phyloP scores from a whole-genome alignment of 371 early-diverging fungal genomes.

The Chytridiales sp. region DNA sequence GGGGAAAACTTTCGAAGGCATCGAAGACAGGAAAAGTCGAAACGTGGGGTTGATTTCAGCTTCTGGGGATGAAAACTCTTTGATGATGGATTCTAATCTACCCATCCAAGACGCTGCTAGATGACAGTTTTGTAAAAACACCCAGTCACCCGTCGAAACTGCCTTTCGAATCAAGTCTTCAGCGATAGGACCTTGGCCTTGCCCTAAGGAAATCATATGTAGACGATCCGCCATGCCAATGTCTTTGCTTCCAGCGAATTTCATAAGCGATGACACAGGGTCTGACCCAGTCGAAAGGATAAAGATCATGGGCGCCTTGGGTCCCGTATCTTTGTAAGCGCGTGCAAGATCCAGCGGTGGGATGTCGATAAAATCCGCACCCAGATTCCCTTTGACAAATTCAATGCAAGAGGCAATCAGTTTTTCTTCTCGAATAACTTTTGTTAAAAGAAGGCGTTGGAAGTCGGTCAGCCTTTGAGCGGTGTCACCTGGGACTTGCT shows the following conservation, averaged over 20 bases:
- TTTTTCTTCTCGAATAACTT: slow-evolving; percentile 57
- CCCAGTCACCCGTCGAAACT: slow-evolving; percentile 50
- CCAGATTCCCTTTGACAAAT: slow-evolving; percentile 51
- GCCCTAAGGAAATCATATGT: slow-evolving; percentile 59
- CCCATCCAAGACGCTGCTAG: slow-evolving; percentile 61
- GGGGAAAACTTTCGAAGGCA: slow-evolving; percentile 61
- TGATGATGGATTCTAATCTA: slow-evolving; percentile 49
- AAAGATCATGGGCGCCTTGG: slow-evolving; percentile 52
- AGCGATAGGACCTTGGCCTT: slow-evolving; percentile 62
- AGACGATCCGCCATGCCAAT: slow-evolving; percentile 52
- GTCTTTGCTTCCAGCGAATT: slow-evolving; percentile 52
- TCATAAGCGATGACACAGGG: slow-evolving; percentile 50
- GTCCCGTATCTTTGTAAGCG: slow-evolving; percentile 52
- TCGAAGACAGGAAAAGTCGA: slow-evolving; percentile 56
- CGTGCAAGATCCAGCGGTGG: slow-evolving; percentile 54
- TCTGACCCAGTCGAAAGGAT: slow-evolving; percentile 59
- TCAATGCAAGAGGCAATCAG: slow-evolving; percentile 45
- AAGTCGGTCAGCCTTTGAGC: slow-evolving; percentile 40
- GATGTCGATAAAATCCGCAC: slow-evolving; percentile 52
- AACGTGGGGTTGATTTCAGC: slow-evolving; percentile 47
- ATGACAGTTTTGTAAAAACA: slow-evolving; percentile 60
- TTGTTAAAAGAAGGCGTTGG: slow-evolving; percentile 50
- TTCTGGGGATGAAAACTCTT: slow-evolving; percentile 38
- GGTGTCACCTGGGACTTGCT: slow-evolving; percentile 44
- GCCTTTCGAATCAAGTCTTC: slow-evolving; percentile 51